phyloP scores from a whole-genome alignment of 352 stramenopile species.

The Phytophthora melonis region DNA sequence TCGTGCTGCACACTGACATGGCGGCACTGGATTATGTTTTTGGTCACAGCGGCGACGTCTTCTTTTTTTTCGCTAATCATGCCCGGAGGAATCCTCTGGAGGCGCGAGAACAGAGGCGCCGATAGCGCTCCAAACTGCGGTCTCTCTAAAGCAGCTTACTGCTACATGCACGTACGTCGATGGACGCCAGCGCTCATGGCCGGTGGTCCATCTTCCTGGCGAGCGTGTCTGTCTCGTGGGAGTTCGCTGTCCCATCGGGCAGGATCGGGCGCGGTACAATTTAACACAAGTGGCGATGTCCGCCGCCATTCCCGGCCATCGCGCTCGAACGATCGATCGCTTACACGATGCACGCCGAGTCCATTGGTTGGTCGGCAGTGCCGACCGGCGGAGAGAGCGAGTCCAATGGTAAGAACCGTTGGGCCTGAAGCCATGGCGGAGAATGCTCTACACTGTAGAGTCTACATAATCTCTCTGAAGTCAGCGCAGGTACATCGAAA shows the following conservation, averaged over 20 bases:
- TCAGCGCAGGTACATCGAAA: no score
- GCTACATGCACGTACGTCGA: background rate
- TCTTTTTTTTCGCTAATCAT: constrained; percentile 38
- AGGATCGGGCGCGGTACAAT: constrained; percentile 20
- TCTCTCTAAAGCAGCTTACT: background rate
- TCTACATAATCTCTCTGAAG: no score
- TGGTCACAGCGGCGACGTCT: background rate
- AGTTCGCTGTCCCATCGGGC: constrained; percentile 7
- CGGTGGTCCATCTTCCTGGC: background rate
- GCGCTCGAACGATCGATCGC: no score
- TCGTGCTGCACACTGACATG: constrained; percentile 1
- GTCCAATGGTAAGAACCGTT: no score
- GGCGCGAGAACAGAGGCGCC: no score
- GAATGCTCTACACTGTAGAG: no score
- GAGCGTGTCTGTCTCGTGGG: constrained; percentile 25
- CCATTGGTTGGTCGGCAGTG: background rate
- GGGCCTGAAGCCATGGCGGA: no score
- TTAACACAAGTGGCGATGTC: background rate
- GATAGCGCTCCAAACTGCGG: no score
- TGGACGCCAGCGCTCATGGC: background rate
- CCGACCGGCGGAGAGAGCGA: constrained; percentile 7
- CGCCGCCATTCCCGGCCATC: no score
- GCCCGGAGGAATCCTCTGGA: background rate
- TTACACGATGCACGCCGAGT: no score
- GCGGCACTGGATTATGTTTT: constrained; percentile 31